Evolutionary conservation across 345 rosid genomes (phyloP).

Genomic region (Xanthoceras sorbifolium): DNA sequence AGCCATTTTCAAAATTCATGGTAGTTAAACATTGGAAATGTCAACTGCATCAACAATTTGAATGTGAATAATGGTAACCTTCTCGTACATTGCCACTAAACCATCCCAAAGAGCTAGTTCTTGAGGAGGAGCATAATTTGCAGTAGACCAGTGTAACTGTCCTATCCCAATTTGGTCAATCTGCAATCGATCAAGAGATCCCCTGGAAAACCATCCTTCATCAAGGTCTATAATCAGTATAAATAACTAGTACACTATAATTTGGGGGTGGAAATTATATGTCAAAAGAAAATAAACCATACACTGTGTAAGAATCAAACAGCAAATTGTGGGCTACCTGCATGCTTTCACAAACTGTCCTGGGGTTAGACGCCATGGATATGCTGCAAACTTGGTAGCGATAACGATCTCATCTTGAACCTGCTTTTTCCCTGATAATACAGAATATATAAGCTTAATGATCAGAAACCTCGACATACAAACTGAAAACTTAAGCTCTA

Average conservation of each 20-base stretch:
- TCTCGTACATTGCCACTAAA: constrained; percentile 81
- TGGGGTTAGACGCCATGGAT: constrained; percentile 90
- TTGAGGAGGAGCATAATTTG: constrained; percentile 84
- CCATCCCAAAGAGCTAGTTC: constrained; percentile 86
- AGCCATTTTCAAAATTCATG: not conserved
- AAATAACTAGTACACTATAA: not conserved
- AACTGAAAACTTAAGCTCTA: too few relatives aligned
- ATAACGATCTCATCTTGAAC: constrained; percentile 60
- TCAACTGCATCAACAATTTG: not conserved
- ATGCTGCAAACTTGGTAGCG: constrained; percentile 96
- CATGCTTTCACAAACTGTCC: constrained; percentile 93
- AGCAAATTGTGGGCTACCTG: constrained; percentile 45
- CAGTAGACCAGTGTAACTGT: constrained; percentile 94
- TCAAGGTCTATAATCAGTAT: constrained; percentile 4
- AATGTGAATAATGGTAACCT: constrained; percentile 52
- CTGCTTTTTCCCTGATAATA: constrained; percentile 44
- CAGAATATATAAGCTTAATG: constrained; percentile 5
- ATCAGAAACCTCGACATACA: too few relatives aligned
- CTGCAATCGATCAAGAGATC: constrained; percentile 73
- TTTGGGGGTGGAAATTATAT: not conserved
- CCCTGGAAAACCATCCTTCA: constrained; percentile 42
- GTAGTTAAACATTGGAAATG: not conserved
- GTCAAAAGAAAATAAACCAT: not conserved
- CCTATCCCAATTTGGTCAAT: constrained; percentile 83
- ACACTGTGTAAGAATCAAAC: not conserved